phyloP scores from a whole-genome alignment of 768 basidiomycete species.

The Lentinula raphanica region DNA sequence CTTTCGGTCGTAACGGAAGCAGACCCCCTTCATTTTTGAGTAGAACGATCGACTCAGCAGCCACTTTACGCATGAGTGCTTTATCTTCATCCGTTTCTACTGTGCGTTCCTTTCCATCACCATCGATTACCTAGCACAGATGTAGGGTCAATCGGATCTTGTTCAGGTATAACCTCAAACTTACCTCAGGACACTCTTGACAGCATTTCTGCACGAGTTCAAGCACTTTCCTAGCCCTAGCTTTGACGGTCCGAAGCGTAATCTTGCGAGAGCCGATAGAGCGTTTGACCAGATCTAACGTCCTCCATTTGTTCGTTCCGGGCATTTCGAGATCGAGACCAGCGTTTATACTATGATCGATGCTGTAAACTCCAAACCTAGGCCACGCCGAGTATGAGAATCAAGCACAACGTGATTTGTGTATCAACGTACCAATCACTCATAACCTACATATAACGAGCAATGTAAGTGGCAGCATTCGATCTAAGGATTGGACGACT shows the following conservation, averaged over 20 bases:
- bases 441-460: slow-evolving; percentile 46
- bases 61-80: slow-evolving; percentile 59
- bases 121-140: slow-evolving; percentile 52
- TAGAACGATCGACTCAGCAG: slow-evolving; percentile 66
- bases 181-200: slow-evolving; percentile 57
- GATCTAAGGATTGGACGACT: background rate
- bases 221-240: slow-evolving; percentile 60
- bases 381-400: background rate
- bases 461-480: background rate
- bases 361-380: slow-evolving; percentile 68
- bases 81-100: slow-evolving; percentile 59
- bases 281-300: slow-evolving; percentile 60
- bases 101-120: slow-evolving; percentile 62
- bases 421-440: slow-evolving; percentile 67
- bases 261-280: slow-evolving; percentile 60
- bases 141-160: background rate
- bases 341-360: slow-evolving; percentile 63
- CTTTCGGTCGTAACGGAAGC: slow-evolving; percentile 44
- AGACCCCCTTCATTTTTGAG: slow-evolving; percentile 60
- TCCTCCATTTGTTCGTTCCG: slow-evolving; percentile 71
- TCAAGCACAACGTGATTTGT: background rate
- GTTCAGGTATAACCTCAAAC: background rate
- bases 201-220: slow-evolving; percentile 69
- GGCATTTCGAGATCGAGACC: slow-evolving; percentile 82
- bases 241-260: slow-evolving; percentile 57